Base-by-base conservation (phyloP, 1,284 basidiomycete species). In the Heterobasidion occidentale region DNA sequence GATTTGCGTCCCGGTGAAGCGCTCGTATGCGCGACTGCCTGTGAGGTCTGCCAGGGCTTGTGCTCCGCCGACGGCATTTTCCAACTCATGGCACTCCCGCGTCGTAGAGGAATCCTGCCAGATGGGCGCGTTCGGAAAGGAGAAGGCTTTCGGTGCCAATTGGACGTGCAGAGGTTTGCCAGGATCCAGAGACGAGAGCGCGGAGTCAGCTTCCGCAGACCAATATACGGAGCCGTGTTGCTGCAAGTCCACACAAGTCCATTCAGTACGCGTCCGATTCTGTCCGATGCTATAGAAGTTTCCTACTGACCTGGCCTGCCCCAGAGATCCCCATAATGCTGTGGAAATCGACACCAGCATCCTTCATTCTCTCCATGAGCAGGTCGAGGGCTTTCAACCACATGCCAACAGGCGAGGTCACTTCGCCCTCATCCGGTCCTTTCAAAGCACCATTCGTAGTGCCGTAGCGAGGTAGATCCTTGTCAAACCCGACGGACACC, bases 151-250 rank as follows among this genome's bases (percentile, higher is more conserved):
- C 0, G 82, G 81, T 15, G 72, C 70, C 46, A 88, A 70, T 63
- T 87, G 85, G 9, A 65, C 75, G 9, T 73, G 70, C 4, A 94
- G 74, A 0, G 79, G 66, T 55, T 77, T 69, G 1, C 65, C 61
- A 1, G 84, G 61, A 63, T 87, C 76, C 46, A 94, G 75, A 1
- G 71, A 71, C 1, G 76, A 70, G 8, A 95, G 77, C 7, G 83
- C 66, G 0, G 60, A 55, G 49, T 79, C 75, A 0, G 87, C 87
- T 3, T 75, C 70, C 9, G 71, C 64, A 0, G 89, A 88, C 88
- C 91, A 94, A 68, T 90, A 94, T 9, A 94, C 90, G 1, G 90
- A 92, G 9, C 92, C 92, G 67, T 96, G 93, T 88, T 96, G 93
- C 87, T 94, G 59, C 3, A 52, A 49, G 33, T 11, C 9, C 15